Evolutionary conservation across 2,329 filamentous ascomycete genomes (phyloP).

Genomic region (Cylindrodendrum hubeiense): DNA sequence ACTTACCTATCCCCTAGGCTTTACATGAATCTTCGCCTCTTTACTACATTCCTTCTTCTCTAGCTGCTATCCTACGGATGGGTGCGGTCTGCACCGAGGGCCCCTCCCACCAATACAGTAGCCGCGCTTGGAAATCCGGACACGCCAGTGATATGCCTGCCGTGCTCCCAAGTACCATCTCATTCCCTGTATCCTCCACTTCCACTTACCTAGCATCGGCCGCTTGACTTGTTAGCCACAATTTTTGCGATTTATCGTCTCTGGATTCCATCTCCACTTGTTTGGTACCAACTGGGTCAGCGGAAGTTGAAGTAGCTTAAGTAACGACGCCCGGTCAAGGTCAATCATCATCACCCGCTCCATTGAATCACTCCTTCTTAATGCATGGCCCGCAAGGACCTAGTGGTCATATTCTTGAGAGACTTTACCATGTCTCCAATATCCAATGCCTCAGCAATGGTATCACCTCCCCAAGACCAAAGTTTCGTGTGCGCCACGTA

Average conservation of each 20-base stretch:
- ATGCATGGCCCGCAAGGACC: constrained; percentile 40
- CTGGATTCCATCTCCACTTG: constrained; percentile 29
- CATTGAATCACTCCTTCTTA: constrained; percentile 39
- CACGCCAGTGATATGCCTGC: too few species aligned
- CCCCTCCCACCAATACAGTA: too few species aligned
- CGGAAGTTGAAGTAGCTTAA: constrained; percentile 29
- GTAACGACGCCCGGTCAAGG: constrained; percentile 46
- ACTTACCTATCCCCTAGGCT: too few species aligned
- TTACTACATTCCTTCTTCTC: too few species aligned
- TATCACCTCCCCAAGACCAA: constrained; percentile 50
- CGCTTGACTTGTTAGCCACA: neutral
- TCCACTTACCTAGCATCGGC: neutral
- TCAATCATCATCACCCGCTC: constrained; percentile 48
- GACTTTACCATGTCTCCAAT: neutral
- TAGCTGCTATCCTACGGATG: too few species aligned
- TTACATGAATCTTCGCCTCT: too few species aligned
- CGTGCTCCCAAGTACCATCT: too few species aligned
- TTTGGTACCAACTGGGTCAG: constrained; percentile 39
- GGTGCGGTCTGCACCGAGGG: too few species aligned
- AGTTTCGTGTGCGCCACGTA: constrained; percentile 50
- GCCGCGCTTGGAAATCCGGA: too few species aligned
- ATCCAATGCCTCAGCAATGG: neutral
- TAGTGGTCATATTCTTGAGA: constrained; percentile 27
- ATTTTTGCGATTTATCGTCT: constrained; percentile 9
- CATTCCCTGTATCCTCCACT: too few species aligned